Percentiles rank a stretch among this genome's conserved stretches.
phyloP scores from a whole-genome alignment of 441 rosid species.

The Syzygium malaccense region DNA sequence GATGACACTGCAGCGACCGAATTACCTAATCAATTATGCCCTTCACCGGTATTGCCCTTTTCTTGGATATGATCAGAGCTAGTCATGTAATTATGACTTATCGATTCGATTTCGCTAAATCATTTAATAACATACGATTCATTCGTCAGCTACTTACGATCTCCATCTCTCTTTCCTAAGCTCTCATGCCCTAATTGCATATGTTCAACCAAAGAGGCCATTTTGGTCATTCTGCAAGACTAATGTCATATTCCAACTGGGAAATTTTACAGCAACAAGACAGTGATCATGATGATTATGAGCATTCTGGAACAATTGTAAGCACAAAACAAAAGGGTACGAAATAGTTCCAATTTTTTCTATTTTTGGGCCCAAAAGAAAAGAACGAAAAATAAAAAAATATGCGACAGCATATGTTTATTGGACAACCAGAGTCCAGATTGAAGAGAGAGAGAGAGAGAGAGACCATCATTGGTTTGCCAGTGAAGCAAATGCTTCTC shows the following conservation, averaged over 20 bases:
- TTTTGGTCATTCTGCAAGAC: background rate
- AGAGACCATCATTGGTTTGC: background rate
- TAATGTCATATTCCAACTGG: background rate
- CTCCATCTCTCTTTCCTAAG: background rate
- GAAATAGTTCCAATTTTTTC: background rate
- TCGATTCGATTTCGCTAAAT: background rate
- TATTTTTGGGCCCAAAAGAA: background rate
- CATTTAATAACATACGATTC: background rate
- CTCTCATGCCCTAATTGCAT: rapidly evolving
- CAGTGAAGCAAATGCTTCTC: background rate
- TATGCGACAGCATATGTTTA: background rate
- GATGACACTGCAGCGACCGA: background rate
- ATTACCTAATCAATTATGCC: background rate
- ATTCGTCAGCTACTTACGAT: background rate
- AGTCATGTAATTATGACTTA: background rate
- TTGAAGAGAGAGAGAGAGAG: background rate
- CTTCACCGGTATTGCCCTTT: background rate
- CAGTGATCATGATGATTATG: background rate
- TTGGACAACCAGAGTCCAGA: background rate
- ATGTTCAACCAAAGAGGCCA: background rate
- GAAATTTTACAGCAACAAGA: background rate
- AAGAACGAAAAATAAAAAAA: background rate
- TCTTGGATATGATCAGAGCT: background rate
- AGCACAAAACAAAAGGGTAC: background rate
- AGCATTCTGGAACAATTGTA: background rate